phyloP scores from a whole-genome alignment of 768 basidiomycete genomes.

The Suillus luteus region DNA sequence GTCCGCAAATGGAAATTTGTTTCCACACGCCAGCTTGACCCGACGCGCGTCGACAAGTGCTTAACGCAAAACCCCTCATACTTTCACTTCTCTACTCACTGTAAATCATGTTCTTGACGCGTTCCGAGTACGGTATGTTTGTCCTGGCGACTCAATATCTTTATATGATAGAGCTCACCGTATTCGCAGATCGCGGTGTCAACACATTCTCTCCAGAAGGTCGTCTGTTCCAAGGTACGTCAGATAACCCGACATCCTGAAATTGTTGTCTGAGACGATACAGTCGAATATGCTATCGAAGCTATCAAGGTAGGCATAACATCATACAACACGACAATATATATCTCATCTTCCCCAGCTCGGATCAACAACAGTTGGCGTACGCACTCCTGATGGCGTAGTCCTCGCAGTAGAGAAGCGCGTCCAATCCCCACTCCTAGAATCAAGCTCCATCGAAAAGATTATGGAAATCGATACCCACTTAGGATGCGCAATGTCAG shows the following conservation, averaged over 20 bases:
- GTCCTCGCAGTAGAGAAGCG: slow-evolving; percentile 98
- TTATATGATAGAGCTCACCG: slow-evolving; percentile 8
- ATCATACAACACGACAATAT: slow-evolving; percentile 1
- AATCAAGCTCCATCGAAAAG: slow-evolving; percentile 96
- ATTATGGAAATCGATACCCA: slow-evolving; percentile 99
- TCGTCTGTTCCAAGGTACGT: slow-evolving; percentile 93
- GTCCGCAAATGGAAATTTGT: slow-evolving; percentile 25
- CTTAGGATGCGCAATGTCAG: slow-evolving; percentile 98
- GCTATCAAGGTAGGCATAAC: slow-evolving; percentile 81
- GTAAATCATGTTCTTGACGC: slow-evolving; percentile 80
- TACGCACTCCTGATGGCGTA: slow-evolving; percentile 87
- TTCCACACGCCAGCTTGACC: slow-evolving; percentile 26
- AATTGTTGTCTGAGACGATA: slow-evolving; percentile 19
- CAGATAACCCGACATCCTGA: neutral
- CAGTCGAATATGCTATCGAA: slow-evolving; percentile 99
- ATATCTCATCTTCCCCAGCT: slow-evolving; percentile 53
- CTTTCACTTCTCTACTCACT: slow-evolving; percentile 13
- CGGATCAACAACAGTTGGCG: slow-evolving; percentile 96
- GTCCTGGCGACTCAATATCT: neutral
- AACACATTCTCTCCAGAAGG: slow-evolving; percentile 99
- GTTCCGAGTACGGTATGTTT: slow-evolving; percentile 85
- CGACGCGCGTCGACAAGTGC: slow-evolving; percentile 39
- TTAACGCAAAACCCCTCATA: slow-evolving; percentile 19
- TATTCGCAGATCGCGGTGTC: slow-evolving; percentile 83
- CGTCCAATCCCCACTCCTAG: slow-evolving; percentile 93